These are phyloP conservation scores for Phalaenopsis aphrodite DNA, from an alignment of 106 monocot species.

Conservation along the genomic window DNA sequence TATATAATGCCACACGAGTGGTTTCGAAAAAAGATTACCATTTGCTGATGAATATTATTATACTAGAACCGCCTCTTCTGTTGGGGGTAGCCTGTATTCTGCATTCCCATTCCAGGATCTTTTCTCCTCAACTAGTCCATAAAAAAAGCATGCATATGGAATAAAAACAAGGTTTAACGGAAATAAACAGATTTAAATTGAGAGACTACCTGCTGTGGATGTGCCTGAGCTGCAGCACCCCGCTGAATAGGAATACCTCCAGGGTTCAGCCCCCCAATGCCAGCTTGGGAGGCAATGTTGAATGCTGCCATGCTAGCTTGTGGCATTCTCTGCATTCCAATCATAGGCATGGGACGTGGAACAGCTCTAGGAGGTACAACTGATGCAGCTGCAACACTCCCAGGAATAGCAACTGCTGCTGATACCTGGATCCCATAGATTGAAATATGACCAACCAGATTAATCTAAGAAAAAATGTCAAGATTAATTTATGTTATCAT, in stretches of 20 bases:
- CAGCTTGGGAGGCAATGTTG: conserved; percentile 65
- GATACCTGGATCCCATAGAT: conserved; percentile 20
- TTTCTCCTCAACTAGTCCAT: conserved; percentile 71
- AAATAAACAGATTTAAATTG: not conserved
- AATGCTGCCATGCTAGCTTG: conserved; percentile 43
- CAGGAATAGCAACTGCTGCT: conserved; percentile 54
- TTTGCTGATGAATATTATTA: conserved; percentile 10
- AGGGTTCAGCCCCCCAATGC: conserved; percentile 54
- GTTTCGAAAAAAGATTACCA: not conserved
- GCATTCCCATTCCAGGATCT: conserved; percentile 85
- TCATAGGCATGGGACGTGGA: conserved; percentile 56
- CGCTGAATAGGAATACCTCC: conserved; percentile 65
- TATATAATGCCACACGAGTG: not conserved
- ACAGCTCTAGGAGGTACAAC: conserved; percentile 42
- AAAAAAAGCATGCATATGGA: conserved; percentile 1
- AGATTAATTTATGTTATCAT: not conserved
- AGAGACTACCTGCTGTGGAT: conserved; percentile 56
- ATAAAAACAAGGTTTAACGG: not conserved
- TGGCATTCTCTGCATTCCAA: conserved; percentile 69
- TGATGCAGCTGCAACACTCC: conserved; percentile 29
- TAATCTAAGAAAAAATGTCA: not conserved
- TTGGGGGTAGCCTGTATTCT: conserved; percentile 83
- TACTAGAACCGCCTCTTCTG: conserved; percentile 80
- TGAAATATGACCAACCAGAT: not conserved
- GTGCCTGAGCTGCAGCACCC: conserved; percentile 45